Conservation (phyloP, 2,329 filamentous ascomycete genomes). For the Didymella sp. region DNA sequence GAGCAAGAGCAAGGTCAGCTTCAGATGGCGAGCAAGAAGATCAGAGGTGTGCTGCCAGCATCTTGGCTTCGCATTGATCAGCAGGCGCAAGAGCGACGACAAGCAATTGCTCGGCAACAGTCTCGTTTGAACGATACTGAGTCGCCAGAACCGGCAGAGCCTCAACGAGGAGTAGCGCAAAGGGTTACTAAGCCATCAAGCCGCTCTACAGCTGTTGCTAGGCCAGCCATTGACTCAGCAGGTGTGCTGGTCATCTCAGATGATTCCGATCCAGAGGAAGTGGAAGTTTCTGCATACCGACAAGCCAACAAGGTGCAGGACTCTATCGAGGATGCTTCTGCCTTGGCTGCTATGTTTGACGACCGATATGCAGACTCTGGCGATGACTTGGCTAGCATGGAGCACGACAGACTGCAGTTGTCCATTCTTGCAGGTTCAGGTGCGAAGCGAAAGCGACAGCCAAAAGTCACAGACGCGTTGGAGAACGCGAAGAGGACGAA, state of each 20-base stretch:
- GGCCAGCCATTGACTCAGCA: conserved; percentile 22
- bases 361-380: conserved; percentile 35
- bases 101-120: conserved; percentile 26
- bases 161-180: conserved; percentile 46
- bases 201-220: neutral
- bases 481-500: conserved; percentile 28
- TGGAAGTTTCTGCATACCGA: conserved; percentile 7
- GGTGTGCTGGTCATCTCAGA: conserved; percentile 44
- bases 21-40: conserved; percentile 49
- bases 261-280: conserved; percentile 39
- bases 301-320: conserved; percentile 26
- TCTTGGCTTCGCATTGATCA: conserved; percentile 59
- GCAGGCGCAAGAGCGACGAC: conserved; percentile 43
- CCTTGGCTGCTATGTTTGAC: conserved; percentile 36
- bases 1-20: conserved; percentile 45
- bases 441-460: conserved; percentile 46
- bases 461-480: conserved; percentile 49
- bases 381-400: conserved; percentile 51
- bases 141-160: conserved; percentile 35
- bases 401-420: conserved; percentile 54
- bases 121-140: conserved; percentile 13
- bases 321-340: conserved; percentile 26
- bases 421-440: conserved; percentile 31
- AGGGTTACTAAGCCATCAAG: conserved; percentile 28
- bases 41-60: conserved; percentile 58